Conservation (phyloP, 257 asterid species). For the Mentha longifolia region DNA sequence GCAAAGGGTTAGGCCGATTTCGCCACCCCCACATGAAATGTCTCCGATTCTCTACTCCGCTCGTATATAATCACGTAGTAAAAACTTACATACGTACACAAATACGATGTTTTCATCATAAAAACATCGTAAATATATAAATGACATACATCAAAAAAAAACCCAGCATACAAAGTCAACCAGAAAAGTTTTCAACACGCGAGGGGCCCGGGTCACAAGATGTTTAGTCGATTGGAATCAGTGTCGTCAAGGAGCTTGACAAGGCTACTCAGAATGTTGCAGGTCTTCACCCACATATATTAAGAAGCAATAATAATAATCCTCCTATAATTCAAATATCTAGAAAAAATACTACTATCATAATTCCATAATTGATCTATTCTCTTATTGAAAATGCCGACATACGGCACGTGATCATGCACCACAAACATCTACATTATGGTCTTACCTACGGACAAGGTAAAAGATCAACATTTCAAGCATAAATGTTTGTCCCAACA, state of each 20-base stretch:
- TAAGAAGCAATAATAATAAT: not conserved
- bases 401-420: constrained; percentile 38
- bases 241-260: constrained; percentile 36
- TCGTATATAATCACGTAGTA: not conserved
- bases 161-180: not conserved
- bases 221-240: constrained; percentile 13
- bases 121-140: not conserved
- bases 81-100: not conserved
- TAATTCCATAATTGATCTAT: not conserved
- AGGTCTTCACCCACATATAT: constrained; percentile 25
- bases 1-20: constrained; percentile 8
- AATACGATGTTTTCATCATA: not conserved
- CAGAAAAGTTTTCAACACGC: not conserved
- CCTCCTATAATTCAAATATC: constrained; percentile 4
- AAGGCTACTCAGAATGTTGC: constrained; percentile 30
- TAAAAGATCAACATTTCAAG: constrained; percentile 4
- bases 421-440: constrained; percentile 23
- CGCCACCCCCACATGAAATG: constrained; percentile 36
- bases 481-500: constrained; percentile 8
- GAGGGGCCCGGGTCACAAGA: constrained; percentile 35
- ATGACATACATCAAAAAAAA: not conserved
- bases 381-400: constrained; percentile 29
- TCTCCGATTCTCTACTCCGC: not conserved
- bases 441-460: constrained; percentile 30
- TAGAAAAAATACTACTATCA: not conserved